These are phyloP conservation scores for Sporisorium graminicola DNA, from an alignment of 1,284 basidiomycete species.

Conservation along the genomic window DNA sequence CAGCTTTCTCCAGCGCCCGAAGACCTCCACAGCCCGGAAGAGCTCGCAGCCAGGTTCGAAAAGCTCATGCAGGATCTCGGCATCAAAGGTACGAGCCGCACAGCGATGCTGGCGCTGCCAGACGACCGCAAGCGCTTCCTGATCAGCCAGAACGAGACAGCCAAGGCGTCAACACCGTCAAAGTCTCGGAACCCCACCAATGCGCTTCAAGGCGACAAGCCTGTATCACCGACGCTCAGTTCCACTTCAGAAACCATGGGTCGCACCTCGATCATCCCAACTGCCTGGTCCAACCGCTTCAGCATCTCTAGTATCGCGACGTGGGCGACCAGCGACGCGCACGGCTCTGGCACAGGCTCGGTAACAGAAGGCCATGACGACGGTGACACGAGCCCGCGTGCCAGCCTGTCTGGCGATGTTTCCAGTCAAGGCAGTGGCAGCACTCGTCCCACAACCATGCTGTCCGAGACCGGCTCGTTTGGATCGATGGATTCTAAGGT, in stretches of 20 bases:
- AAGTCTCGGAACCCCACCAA: slow-evolving; percentile 12
- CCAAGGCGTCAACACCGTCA: slow-evolving; percentile 40
- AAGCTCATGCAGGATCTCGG: slow-evolving; percentile 70
- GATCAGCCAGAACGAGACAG: slow-evolving; percentile 70
- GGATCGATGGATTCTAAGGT: slow-evolving; percentile 27
- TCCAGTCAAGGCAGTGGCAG: slow-evolving; percentile 40
- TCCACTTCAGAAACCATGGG: slow-evolving; percentile 65
- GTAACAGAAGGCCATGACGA: slow-evolving; percentile 29
- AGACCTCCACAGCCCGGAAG: slow-evolving; percentile 33
- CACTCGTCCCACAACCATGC: slow-evolving; percentile 35
- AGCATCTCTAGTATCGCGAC: slow-evolving; percentile 79
- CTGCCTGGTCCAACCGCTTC: slow-evolving; percentile 78
- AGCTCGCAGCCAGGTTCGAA: slow-evolving; percentile 47
- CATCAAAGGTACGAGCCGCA: slow-evolving; percentile 78
- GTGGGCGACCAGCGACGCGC: slow-evolving; percentile 56
- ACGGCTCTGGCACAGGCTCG: slow-evolving; percentile 18
- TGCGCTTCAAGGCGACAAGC: slow-evolving; percentile 59
- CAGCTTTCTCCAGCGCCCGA: slow-evolving; percentile 28
- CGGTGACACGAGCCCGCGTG: slow-evolving; percentile 18
- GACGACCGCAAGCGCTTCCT: slow-evolving; percentile 79
- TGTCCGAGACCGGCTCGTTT: slow-evolving; percentile 36
- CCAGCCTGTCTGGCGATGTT: slow-evolving; percentile 28
- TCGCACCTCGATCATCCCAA: slow-evolving; percentile 41
- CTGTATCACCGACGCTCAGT: slow-evolving; percentile 78
- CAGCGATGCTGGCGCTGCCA: slow-evolving; percentile 78